phyloP scores from a whole-genome alignment of 1,284 basidiomycete species.

The Naganishia albida region DNA sequence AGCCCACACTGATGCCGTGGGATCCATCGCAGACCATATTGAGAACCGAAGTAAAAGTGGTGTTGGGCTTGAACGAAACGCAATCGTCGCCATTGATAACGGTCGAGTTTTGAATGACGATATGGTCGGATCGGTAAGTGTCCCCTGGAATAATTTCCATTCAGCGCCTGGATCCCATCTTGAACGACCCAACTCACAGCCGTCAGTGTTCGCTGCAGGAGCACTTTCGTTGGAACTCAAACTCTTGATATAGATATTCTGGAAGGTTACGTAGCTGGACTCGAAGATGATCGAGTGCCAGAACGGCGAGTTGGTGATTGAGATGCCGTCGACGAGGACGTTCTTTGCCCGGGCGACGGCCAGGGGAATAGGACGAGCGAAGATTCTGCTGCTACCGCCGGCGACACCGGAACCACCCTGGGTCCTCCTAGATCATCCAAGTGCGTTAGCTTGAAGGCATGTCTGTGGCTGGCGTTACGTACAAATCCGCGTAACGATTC shows the following conservation, averaged over 20 bases:
- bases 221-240: conserved; percentile 39
- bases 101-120: conserved; percentile 46
- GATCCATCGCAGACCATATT: conserved; percentile 61
- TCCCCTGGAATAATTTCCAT: conserved; percentile 54
- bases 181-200: conserved; percentile 59
- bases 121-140: conserved; percentile 58
- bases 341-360: conserved; percentile 63
- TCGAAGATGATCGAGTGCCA: conserved; percentile 41
- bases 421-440: background rate
- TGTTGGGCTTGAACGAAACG: conserved; percentile 68
- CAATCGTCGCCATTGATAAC: conserved; percentile 60
- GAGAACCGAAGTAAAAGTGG: conserved; percentile 62
- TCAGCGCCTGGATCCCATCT: conserved; percentile 54
- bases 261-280: conserved; percentile 38
- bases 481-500: conserved; percentile 16
- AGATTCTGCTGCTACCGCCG: conserved; percentile 56
- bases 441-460: conserved; percentile 35
- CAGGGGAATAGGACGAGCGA: conserved; percentile 64
- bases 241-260: conserved; percentile 39
- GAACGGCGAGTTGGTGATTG: conserved; percentile 45
- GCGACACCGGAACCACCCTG: conserved; percentile 49
- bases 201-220: conserved; percentile 60
- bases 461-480: background rate
- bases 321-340: conserved; percentile 58
- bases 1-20: conserved; percentile 66